Percentiles rank a stretch among this genome's conserved stretches.
These are phyloP conservation scores for Paramecium pentaurelia DNA, from an alignment of 73 alveolate genomes.

Conservation along the genomic window DNA sequence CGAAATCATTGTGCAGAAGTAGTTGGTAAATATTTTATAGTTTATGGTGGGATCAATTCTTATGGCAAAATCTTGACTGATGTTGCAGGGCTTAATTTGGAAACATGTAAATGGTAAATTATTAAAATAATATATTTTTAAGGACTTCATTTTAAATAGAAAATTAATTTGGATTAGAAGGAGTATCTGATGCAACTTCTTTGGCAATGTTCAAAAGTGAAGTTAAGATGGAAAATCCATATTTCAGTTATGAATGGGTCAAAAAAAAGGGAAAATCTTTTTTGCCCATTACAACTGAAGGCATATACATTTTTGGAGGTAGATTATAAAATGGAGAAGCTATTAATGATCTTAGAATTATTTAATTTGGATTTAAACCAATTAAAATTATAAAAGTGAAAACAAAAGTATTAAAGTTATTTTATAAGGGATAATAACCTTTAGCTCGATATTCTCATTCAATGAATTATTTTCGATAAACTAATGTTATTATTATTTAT, in stretches of 20 bases:
- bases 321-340: constrained; percentile 75
- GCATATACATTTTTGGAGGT: constrained; percentile 94
- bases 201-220: constrained; percentile 48
- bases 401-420: constrained; percentile 20
- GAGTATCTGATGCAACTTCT: constrained; percentile 46
- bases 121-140: not conserved
- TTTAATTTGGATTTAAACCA: constrained; percentile 77
- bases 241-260: constrained; percentile 42
- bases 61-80: constrained; percentile 35
- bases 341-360: constrained; percentile 71
- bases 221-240: constrained; percentile 55
- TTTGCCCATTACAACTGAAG: constrained; percentile 63
- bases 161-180: not conserved
- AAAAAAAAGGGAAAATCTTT: constrained; percentile 30
- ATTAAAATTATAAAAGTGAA: constrained; percentile 72
- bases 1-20: constrained; percentile 53
- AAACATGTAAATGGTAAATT: constrained; percentile 51
- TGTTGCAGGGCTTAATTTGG: constrained; percentile 39
- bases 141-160: not conserved
- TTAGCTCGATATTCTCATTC: constrained; percentile 86
- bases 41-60: constrained; percentile 57
- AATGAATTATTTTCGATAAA: constrained; percentile 74
- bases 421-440: constrained; percentile 78
- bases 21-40: constrained; percentile 24
- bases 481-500: constrained; percentile 72